A percentile compares a stretch with the other conserved stretches of the same genome.
Conservation (phyloP, 805 yeast genomes). For the Metschnikowia sp. region DNA sequence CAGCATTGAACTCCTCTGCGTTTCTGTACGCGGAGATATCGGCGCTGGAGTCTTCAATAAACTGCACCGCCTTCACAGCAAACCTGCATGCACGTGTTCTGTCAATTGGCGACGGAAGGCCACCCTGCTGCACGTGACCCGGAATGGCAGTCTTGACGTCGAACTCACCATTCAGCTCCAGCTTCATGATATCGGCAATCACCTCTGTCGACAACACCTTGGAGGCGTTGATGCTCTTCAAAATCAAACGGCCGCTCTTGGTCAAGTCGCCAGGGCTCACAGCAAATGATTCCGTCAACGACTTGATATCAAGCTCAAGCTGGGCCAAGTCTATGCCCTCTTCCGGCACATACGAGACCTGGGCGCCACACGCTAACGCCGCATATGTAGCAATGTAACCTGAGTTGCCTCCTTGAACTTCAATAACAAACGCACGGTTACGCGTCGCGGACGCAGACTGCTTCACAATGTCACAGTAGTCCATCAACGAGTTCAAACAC, state of each 20-base stretch:
- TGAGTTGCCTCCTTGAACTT: conserved; percentile 82
- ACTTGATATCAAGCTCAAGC: conserved; percentile 61
- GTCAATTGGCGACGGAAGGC: conserved; percentile 72
- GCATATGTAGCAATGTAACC: conserved; percentile 73
- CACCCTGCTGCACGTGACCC: conserved; percentile 87
- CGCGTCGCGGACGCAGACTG: conserved; percentile 78
- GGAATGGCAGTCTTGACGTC: conserved; percentile 81
- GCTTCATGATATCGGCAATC: conserved; percentile 67
- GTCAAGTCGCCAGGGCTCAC: conserved; percentile 57
- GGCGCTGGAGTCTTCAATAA: conserved; percentile 48
- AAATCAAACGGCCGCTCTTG: conserved; percentile 65
- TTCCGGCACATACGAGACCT: conserved; percentile 76
- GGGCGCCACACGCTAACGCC: conserved; percentile 68
- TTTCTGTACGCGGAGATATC: conserved; percentile 23
- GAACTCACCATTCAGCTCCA: conserved; percentile 60
- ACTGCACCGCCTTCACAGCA: conserved; percentile 66
- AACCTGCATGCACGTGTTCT: conserved; percentile 71
- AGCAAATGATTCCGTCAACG: conserved; percentile 57
- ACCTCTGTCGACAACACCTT: conserved; percentile 64
- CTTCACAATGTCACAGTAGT: conserved; percentile 74
- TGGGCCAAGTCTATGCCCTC: conserved; percentile 58
- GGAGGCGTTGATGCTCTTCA: conserved; percentile 66
- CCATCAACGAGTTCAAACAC: conserved; percentile 64
- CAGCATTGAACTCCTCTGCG: conserved; percentile 30
- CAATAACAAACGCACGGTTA: conserved; percentile 76